These are phyloP conservation scores for Schrenkiella parvula DNA, from an alignment of 345 rosid genomes.

Conservation along the genomic window DNA sequence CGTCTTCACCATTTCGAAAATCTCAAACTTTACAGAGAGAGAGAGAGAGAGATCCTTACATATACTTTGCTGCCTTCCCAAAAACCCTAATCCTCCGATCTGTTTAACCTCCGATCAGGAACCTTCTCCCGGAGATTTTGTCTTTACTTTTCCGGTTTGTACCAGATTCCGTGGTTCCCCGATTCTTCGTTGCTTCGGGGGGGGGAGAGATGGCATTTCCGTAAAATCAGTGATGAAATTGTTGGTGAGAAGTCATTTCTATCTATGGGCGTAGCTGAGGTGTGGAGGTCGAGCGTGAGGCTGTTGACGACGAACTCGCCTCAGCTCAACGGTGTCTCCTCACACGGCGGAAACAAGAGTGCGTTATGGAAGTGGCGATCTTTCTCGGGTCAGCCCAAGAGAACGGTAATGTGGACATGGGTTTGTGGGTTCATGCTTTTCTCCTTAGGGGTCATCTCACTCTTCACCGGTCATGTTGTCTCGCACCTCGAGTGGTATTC, in stretches of 20 bases:
- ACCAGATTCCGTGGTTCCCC: slow-evolving; percentile 26
- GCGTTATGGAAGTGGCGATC: slow-evolving; percentile 50
- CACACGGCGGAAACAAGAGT: slow-evolving; percentile 24
- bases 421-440: slow-evolving; percentile 88
- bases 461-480: slow-evolving; percentile 87
- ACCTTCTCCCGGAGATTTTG: neutral
- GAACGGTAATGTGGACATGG: slow-evolving; percentile 55
- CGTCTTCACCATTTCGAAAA: slow-evolving; percentile 22
- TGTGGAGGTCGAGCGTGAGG: slow-evolving; percentile 56
- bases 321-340: slow-evolving; percentile 43
- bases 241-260: slow-evolving; percentile 7
- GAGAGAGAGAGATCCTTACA: slow-evolving; percentile 21
- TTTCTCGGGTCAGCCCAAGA: slow-evolving; percentile 38
- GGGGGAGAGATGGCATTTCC: slow-evolving; percentile 25
- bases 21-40: neutral
- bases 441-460: slow-evolving; percentile 79
- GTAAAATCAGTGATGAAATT: slow-evolving; percentile 39
- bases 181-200: slow-evolving; percentile 18
- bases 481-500: slow-evolving; percentile 98
- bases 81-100: slow-evolving; percentile 35
- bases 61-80: neutral
- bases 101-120: slow-evolving; percentile 1
- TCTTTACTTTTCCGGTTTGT: neutral
- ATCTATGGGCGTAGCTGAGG: slow-evolving; percentile 51
- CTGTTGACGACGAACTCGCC: slow-evolving; percentile 53